phyloP scores from a whole-genome alignment of 345 rosid genomes.

The Citrus maxima region DNA sequence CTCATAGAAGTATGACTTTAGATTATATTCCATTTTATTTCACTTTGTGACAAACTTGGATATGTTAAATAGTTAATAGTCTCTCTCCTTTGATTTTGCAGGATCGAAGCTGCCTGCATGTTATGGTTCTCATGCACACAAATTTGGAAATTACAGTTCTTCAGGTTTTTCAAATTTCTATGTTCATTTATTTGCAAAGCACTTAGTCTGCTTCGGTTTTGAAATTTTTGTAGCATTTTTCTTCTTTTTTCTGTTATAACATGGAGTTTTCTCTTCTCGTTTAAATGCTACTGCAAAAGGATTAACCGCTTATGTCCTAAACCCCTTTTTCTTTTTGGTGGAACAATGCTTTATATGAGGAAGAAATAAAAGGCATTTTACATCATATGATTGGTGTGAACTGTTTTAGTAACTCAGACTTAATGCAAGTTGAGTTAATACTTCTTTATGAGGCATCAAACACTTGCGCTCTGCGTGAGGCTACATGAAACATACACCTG shows the following conservation, averaged over 20 bases:
- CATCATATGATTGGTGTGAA: neutral
- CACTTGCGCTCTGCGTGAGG: neutral
- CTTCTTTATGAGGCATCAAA: neutral
- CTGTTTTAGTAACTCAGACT: neutral
- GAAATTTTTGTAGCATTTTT: neutral
- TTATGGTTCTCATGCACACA: conserved; percentile 67
- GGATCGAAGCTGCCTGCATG: conserved; percentile 63
- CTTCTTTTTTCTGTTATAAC: neutral
- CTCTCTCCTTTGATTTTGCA: conserved; percentile 38
- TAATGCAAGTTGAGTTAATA: conserved; percentile 6
- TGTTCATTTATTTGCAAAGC: conserved; percentile 10
- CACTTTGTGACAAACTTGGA: neutral
- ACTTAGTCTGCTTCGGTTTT: conserved; percentile 2
- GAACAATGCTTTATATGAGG: neutral
- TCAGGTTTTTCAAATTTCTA: conserved; percentile 53
- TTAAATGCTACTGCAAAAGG: neutral
- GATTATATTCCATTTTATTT: conserved; percentile 14
- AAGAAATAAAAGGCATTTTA: neutral
- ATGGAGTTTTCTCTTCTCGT: neutral
- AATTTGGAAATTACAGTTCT: conserved; percentile 63
- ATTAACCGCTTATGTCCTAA: neutral
- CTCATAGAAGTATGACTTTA: conserved; percentile 62
- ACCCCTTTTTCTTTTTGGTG: neutral
- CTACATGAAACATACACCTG: conserved; percentile 3
- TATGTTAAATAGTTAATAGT: conserved; percentile 8